These are phyloP conservation scores for Cylindrodendrum hubeiense DNA, from an alignment of 2,329 filamentous ascomycete species.

Conservation along the genomic window DNA sequence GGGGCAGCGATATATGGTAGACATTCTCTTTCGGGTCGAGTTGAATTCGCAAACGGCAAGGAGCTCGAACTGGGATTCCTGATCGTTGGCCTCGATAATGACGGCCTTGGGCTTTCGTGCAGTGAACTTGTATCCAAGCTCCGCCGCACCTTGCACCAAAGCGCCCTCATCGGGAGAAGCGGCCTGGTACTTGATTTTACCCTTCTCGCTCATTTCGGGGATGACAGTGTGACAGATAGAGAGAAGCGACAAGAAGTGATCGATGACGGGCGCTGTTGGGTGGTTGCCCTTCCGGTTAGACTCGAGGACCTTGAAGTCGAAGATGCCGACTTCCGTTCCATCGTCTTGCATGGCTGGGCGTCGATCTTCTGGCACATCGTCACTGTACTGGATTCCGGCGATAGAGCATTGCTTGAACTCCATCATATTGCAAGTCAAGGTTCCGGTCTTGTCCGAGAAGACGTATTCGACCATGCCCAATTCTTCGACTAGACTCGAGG, in stretches of 20 bases:
- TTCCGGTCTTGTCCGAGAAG: constrained; percentile 98
- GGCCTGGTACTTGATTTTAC: constrained; percentile 95
- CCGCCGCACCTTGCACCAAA: constrained; percentile 90
- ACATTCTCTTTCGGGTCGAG: constrained; percentile 94
- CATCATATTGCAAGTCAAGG: constrained; percentile 98
- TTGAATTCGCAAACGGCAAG: constrained; percentile 99
- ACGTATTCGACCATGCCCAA: constrained; percentile 98
- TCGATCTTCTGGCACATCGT: constrained; percentile 91
- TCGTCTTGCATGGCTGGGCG: constrained; percentile 85
- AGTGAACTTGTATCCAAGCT: constrained; percentile 89
- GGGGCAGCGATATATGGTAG: constrained; percentile 94
- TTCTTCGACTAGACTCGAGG: constrained; percentile 96
- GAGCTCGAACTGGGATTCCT: constrained; percentile 86
- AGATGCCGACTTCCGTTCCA: constrained; percentile 81
- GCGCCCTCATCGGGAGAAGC: constrained; percentile 97
- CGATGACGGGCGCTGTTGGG: constrained; percentile 63
- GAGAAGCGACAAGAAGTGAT: constrained; percentile 90
- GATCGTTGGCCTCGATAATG: constrained; percentile 81
- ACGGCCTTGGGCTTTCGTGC: constrained; percentile 92
- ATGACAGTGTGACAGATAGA: constrained; percentile 98
- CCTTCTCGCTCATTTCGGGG: constrained; percentile 85
- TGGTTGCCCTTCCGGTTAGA: constrained; percentile 74
- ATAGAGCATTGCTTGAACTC: constrained; percentile 97
- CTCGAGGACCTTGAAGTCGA: constrained; percentile 83
- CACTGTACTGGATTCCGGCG: constrained; percentile 92